These are phyloP conservation scores for Limonomyces culmigenus DNA, from an alignment of 1,284 basidiomycete genomes.

Conservation along the genomic window DNA sequence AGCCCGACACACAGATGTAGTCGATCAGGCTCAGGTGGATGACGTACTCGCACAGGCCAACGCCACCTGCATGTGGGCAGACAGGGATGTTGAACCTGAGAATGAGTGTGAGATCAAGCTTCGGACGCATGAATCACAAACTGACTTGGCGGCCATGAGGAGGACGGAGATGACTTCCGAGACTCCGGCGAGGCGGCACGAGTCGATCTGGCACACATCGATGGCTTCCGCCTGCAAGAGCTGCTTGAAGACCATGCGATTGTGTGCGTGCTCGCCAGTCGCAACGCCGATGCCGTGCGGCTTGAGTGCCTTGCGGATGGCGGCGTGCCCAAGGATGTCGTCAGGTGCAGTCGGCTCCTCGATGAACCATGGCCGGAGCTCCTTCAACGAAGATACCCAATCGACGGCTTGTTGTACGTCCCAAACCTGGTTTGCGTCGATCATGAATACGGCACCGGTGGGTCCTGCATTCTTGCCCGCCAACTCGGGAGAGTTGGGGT, in stretches of 20 bases:
- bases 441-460: conserved; percentile 88
- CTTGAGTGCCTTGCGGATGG: conserved; percentile 66
- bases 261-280: conserved; percentile 92
- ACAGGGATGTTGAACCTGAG: conserved; percentile 68
- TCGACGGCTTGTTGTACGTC: conserved; percentile 87
- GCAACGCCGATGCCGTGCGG: conserved; percentile 84
- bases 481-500: conserved; percentile 47
- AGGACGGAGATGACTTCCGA: conserved; percentile 89
- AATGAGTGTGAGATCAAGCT: not conserved
- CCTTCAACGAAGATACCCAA: conserved; percentile 69
- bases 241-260: conserved; percentile 96
- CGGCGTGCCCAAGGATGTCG: conserved; percentile 75
- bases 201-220: conserved; percentile 94
- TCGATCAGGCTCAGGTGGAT: conserved; percentile 81
- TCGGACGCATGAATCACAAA: conserved; percentile 3
- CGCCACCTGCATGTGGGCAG: conserved; percentile 91
- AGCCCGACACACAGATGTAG: conserved; percentile 81
- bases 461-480: conserved; percentile 88
- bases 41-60: conserved; percentile 89
- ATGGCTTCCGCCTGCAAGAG: conserved; percentile 86
- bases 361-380: conserved; percentile 87
- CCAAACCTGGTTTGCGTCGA: conserved; percentile 96
- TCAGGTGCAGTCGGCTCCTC: conserved; percentile 92
- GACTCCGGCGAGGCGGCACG: conserved; percentile 83
- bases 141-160: conserved; percentile 82